Percentiles rank a stretch among this genome's conserved stretches.
These are phyloP conservation scores for Paecilomyces sp. DNA, from an alignment of 2,329 filamentous ascomycete species.

Conservation along the genomic window DNA sequence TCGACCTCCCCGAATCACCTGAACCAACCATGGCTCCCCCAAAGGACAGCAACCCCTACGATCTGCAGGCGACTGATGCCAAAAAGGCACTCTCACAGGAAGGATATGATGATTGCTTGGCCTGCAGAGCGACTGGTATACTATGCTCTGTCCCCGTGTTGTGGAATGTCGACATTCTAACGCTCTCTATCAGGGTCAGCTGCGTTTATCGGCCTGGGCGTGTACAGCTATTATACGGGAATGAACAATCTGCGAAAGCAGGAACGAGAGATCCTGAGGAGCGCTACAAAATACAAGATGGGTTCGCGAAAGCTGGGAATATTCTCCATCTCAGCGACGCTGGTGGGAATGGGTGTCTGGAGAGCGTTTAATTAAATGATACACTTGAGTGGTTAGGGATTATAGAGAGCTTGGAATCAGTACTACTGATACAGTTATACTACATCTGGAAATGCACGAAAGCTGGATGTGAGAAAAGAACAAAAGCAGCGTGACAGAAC, in stretches of 20 bases:
- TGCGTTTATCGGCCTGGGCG: slow-evolving; percentile 67
- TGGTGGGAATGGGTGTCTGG: slow-evolving; percentile 66
- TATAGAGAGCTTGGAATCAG: neutral
- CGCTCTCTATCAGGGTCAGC: slow-evolving; percentile 52
- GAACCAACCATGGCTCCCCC: slow-evolving; percentile 30
- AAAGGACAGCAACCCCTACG: slow-evolving; percentile 43
- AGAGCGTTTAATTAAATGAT: slow-evolving; percentile 50
- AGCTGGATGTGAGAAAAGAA: neutral
- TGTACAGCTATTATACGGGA: slow-evolving; percentile 71
- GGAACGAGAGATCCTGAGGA: slow-evolving; percentile 54
- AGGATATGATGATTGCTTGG: slow-evolving; percentile 55
- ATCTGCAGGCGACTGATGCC: slow-evolving; percentile 52
- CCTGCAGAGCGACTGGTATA: slow-evolving; percentile 66
- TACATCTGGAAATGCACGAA: neutral
- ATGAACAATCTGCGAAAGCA: slow-evolving; percentile 64
- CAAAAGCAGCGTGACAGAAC: slow-evolving; percentile 1
- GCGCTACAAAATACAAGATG: slow-evolving; percentile 66
- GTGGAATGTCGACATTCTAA: neutral
- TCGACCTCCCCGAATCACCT: neutral
- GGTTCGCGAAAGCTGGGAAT: slow-evolving; percentile 62
- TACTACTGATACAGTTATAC: neutral
- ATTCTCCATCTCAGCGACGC: slow-evolving; percentile 57
- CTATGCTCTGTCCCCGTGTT: slow-evolving; percentile 7
- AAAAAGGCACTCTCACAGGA: slow-evolving; percentile 47
- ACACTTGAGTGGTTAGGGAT: neutral